Percentiles rank a stretch among this genome's conserved stretches.
phyloP scores from a whole-genome alignment of 2,329 filamentous ascomycete species.

The Cladophialophora chaetospira region DNA sequence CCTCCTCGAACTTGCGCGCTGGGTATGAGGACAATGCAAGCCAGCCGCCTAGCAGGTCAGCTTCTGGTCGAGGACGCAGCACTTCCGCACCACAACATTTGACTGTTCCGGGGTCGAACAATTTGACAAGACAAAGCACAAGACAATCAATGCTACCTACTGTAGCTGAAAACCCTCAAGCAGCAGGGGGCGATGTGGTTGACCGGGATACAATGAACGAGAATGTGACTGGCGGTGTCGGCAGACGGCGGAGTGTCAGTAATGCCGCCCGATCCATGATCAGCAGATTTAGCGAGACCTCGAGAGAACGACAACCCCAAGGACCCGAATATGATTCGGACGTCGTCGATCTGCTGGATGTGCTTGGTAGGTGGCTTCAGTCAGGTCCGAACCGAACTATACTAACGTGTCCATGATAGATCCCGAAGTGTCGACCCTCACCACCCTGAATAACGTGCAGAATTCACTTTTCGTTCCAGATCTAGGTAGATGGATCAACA shows the following conservation, averaged over 20 bases:
- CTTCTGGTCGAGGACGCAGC: slow-evolving; percentile 24
- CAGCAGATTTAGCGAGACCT: slow-evolving; percentile 28
- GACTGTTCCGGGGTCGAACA: slow-evolving; percentile 6
- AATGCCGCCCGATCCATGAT: slow-evolving; percentile 28
- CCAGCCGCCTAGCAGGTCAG: slow-evolving; percentile 12
- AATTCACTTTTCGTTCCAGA: slow-evolving; percentile 86
- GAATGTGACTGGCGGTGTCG: slow-evolving; percentile 16
- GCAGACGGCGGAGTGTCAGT: slow-evolving; percentile 21
- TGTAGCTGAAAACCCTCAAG: slow-evolving; percentile 22
- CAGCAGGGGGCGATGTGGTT: neutral
- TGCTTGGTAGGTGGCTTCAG: slow-evolving; percentile 58
- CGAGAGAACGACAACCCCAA: slow-evolving; percentile 20
- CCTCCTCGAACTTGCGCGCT: slow-evolving; percentile 17
- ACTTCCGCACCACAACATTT: slow-evolving; percentile 28
- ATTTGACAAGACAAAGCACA: slow-evolving; percentile 25
- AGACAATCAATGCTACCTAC: slow-evolving; percentile 28
- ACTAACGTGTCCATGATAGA: slow-evolving; percentile 53
- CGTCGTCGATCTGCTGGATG: slow-evolving; percentile 68
- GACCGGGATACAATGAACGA: slow-evolving; percentile 25
- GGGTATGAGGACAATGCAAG: slow-evolving; percentile 4
- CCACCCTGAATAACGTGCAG: slow-evolving; percentile 83
- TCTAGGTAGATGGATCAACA: slow-evolving; percentile 73
- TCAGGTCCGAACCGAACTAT: neutral
- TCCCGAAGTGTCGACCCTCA: slow-evolving; percentile 78
- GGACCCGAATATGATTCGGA: slow-evolving; percentile 59